These are phyloP conservation scores for Aspergillus thermomutatus DNA, from an alignment of 2,329 filamentous ascomycete species.

Conservation along the genomic window DNA sequence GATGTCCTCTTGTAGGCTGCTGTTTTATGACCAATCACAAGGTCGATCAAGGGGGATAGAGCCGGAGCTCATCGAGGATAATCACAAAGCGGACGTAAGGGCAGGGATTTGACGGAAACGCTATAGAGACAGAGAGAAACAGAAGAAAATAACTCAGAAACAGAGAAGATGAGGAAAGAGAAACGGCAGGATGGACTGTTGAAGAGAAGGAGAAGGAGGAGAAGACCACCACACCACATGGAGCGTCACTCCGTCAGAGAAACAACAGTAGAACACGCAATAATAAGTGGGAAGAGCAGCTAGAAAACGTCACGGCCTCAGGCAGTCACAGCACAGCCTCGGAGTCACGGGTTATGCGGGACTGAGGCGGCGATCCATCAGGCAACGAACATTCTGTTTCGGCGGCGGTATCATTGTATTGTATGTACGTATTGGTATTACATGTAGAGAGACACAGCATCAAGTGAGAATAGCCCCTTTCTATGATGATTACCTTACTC, in stretches of 20 bases:
- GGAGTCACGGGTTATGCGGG: conserved; percentile 13
- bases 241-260: neutral
- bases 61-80: conserved; percentile 34
- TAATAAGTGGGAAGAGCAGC: neutral
- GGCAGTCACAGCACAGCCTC: conserved; percentile 7
- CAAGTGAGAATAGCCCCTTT: too few species aligned
- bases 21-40: conserved; percentile 33
- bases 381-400: conserved; percentile 5
- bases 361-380: conserved; percentile 11
- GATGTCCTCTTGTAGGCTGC: conserved; percentile 17
- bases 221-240: neutral
- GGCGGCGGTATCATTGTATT: neutral
- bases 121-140: conserved; percentile 7
- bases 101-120: neutral
- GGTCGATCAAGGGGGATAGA: conserved; percentile 26
- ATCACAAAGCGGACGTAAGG: conserved; percentile 9
- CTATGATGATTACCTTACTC: too few species aligned
- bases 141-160: conserved; percentile 8
- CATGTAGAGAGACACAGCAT: too few species aligned
- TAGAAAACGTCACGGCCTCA: neutral
- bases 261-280: conserved; percentile 1
- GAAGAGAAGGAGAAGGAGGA: conserved; percentile 3
- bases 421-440: neutral
- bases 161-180: conserved; percentile 2
- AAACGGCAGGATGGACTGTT: neutral